These are phyloP conservation scores for Choiromyces venosus DNA, from an alignment of 495 filamentous ascomycete genomes.

Conservation along the genomic window DNA sequence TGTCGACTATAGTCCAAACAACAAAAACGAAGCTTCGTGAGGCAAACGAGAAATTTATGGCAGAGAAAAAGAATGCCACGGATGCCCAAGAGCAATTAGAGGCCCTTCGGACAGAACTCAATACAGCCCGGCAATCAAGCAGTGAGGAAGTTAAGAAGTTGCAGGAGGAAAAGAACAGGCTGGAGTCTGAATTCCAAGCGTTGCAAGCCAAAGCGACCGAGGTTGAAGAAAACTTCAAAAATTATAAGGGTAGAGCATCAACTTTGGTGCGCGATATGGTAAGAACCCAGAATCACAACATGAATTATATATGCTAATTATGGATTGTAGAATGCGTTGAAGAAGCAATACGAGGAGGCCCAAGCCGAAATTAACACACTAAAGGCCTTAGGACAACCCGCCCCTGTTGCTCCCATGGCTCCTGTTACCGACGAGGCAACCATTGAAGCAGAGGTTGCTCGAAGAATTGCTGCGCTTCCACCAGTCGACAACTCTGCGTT, in stretches of 20 bases:
- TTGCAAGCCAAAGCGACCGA: constrained; percentile 48
- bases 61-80: constrained; percentile 25
- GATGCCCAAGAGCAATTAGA: constrained; percentile 28
- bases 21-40: constrained; percentile 40
- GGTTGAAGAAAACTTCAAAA: constrained; percentile 7
- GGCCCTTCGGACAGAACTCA: constrained; percentile 15
- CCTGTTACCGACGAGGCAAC: constrained; percentile 40
- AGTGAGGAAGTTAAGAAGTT: neutral
- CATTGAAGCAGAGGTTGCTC: constrained; percentile 47
- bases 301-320: constrained; percentile 10
- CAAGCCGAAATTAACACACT: constrained; percentile 27
- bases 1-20: constrained; percentile 47
- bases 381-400: constrained; percentile 11
- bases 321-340: constrained; percentile 18
- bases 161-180: neutral
- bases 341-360: constrained; percentile 23
- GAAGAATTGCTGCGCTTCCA: constrained; percentile 49
- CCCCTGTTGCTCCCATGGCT: constrained; percentile 21
- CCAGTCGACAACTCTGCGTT: constrained; percentile 33
- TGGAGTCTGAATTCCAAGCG: constrained; percentile 41
- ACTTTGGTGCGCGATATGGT: neutral
- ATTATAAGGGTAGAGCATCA: constrained; percentile 8
- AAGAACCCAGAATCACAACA: neutral
- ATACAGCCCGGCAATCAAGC: constrained; percentile 4
- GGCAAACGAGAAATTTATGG: constrained; percentile 44